These are phyloP conservation scores for Thermomyces lanuginosus DNA, from an alignment of 2,329 filamentous ascomycete species.

Conservation along the genomic window DNA sequence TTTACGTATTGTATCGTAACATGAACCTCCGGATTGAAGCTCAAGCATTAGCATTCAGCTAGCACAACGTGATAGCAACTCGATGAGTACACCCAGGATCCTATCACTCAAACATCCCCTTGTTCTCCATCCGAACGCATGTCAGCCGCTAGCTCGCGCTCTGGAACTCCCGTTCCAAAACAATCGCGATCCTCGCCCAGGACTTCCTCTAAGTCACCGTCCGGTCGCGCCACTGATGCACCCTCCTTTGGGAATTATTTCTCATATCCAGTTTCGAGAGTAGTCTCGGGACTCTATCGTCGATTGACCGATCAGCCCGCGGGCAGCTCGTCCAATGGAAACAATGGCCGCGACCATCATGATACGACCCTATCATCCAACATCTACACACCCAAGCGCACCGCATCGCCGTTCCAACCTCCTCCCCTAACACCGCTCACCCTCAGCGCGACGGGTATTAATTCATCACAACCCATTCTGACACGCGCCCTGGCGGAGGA, in stretches of 20 bases:
- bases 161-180: conserved; percentile 6
- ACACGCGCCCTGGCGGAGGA: conserved; percentile 68
- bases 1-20: no score
- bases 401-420: conserved; percentile 64
- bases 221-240: conserved; percentile 10
- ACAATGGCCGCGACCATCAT: conserved; percentile 9
- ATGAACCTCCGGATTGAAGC: no score
- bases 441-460: no score
- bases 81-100: background rate
- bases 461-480: conserved; percentile 47
- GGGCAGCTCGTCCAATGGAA: conserved; percentile 6
- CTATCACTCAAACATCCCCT: background rate
- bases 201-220: conserved; percentile 1
- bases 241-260: conserved; percentile 32
- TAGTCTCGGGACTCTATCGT: conserved; percentile 48
- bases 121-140: conserved; percentile 4
- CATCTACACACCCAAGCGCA: conserved; percentile 37
- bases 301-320: conserved; percentile 38
- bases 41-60: no score
- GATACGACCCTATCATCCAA: conserved; percentile 5
- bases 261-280: conserved; percentile 35
- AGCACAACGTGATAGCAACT: no score
- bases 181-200: conserved; percentile 4
- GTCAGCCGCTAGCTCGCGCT: conserved; percentile 6
- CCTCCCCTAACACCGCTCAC: conserved; percentile 71